Evolutionary conservation across 108 stramenopile species (phyloP), one percentile per base, ranked within the genome.

Genomic region (Cyclostephanos tholiformis): DNA sequence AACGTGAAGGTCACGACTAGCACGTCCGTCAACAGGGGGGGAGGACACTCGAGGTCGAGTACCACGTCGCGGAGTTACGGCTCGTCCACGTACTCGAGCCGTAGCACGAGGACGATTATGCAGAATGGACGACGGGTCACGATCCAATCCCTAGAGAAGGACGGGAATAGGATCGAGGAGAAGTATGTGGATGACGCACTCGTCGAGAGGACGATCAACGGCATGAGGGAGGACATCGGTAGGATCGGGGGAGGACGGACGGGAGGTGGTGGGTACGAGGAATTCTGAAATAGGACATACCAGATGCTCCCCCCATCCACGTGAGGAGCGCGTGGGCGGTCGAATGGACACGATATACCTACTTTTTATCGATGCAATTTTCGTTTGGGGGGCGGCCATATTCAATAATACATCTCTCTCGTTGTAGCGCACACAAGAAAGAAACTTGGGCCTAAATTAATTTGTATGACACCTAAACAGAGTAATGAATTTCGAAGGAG

Each of bases 131-230:
- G 71, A 72, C 70, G 78, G 16, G 80, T 90, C 26, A 74, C 72
- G 17, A 75, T 86, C 4, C 74, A 80, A 77, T 75, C 72, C 14
- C 57, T 87, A 61, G 84, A 86, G 65, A 80, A 77, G 70, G 80
- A 86, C 77, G 89, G 89, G 4, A 84, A 86, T 62, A 51, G 39
- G 36, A 87, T 90, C 26, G 78, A 86, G 76, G 89, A 88, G 59
- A 84, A 71, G 59, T 79, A 74, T 36, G 61, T 84, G 1, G 73
- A 76, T 0, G 48, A 82, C 26, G 32, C 64, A 20, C 60, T 87
- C 29, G 72, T 84, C 20, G 82, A 85, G 60, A 67, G 88, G 67
- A 68, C 46, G 46, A 67, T 89, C 23, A 89, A 89, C 74, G 88
- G 88, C 8, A 22, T 22, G 29, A 75, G 41, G 39, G 55, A 75